A percentile compares a stretch with the other conserved stretches of the same genome.
phyloP scores from a whole-genome alignment of 345 rosid genomes.

The Pistacia vera region DNA sequence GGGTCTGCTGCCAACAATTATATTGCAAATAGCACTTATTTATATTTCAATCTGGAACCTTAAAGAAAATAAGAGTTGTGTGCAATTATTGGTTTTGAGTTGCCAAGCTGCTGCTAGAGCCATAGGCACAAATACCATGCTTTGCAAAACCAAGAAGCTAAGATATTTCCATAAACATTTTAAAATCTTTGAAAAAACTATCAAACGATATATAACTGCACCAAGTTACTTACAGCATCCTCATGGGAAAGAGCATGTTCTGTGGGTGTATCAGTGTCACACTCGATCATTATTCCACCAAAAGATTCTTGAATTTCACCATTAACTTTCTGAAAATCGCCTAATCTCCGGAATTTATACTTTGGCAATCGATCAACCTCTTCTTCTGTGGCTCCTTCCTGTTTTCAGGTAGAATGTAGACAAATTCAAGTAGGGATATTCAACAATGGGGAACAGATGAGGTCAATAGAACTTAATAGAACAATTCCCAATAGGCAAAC shows the following conservation, averaged over 20 bases:
- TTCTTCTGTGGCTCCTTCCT: slow-evolving; percentile 91
- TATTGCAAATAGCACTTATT: neutral
- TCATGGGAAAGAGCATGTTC: slow-evolving; percentile 59
- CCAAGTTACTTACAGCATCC: slow-evolving; percentile 66
- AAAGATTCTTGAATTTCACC: slow-evolving; percentile 52
- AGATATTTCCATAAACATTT: neutral
- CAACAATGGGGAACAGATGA: neutral
- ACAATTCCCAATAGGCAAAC: neutral
- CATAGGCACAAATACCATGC: neutral
- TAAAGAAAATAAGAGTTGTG: neutral
- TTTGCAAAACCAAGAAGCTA: neutral
- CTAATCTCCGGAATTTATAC: slow-evolving; percentile 51
- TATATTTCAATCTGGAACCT: neutral
- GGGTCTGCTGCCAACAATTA: neutral
- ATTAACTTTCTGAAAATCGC: slow-evolving; percentile 48
- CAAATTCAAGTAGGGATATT: slow-evolving; percentile 14
- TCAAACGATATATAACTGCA: neutral
- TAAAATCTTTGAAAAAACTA: neutral
- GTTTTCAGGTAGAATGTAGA: slow-evolving; percentile 15
- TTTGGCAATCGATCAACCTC: slow-evolving; percentile 70
- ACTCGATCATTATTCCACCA: slow-evolving; percentile 72
- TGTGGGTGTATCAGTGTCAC: slow-evolving; percentile 50
- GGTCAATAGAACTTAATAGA: neutral
- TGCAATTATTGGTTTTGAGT: neutral
- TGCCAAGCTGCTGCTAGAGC: neutral